Evolutionary conservation across 2,329 filamentous ascomycete genomes (phyloP), one percentile per base, ranked within the genome.

Genomic region (Penicillium sp.): DNA sequence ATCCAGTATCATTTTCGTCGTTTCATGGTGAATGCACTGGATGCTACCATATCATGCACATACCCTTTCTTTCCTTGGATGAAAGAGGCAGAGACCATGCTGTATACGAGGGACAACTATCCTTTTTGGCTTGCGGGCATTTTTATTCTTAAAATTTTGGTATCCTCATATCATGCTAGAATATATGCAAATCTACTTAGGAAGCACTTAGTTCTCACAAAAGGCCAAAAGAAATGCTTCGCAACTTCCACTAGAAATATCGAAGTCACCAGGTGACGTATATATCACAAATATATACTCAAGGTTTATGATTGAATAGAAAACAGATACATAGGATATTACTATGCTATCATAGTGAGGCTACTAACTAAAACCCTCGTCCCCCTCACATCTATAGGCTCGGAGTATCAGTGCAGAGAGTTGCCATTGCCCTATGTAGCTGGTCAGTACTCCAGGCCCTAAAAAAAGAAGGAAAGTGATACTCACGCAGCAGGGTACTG

Each of bases 401-500:
- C 2, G 37, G 37, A 9, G 37, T 38, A 19, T 38, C 37, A n/a
- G 37, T 19, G 4, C 2, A 9, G 4, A 38, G 37, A 38, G 8
- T 38, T 10, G 4, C 37, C 37, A 38, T 38, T 2, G 4, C 4
- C n/a, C 37, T 38, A 19, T 38, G 8, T 1, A 38, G 4, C 37
- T 4, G 17, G 4, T 38, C 9, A 38, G 37, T n/a, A 38, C 37
- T 19, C n/a, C 1, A 1, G 9, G 8, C 37, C 9, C 37, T 10
- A 12, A 31, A 38, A 38, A 38, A 38, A 12, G 15, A 38, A 19
- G 37, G 4, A 38, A 38, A 38, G 37, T 12, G 37, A 19, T 5
- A 49, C 52, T 42, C 10, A 55, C 52, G 7, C 12, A 27, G 43
- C 17, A 31, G 52, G 52, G 33, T 55, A 55, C 15, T 45, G 52